These are phyloP conservation scores for Hanseniaspora mollemarum DNA, from an alignment of 805 yeast genomes.

Conservation along the genomic window DNA sequence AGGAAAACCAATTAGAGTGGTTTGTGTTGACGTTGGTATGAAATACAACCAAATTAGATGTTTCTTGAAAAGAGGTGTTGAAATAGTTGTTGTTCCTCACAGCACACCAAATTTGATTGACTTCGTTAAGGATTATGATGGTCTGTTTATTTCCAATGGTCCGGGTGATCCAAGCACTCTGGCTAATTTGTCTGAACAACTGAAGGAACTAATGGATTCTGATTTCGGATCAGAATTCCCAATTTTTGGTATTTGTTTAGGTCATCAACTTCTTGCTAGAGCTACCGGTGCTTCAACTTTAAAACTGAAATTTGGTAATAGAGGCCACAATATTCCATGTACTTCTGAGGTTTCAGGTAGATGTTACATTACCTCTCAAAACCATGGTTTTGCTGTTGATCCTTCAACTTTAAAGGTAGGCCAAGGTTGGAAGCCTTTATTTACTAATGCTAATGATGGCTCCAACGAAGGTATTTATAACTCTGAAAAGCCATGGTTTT, in stretches of 20 bases:
- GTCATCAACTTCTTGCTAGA: slow-evolving; percentile 92
- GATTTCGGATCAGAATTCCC: slow-evolving; percentile 40
- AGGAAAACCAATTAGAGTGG: slow-evolving; percentile 68
- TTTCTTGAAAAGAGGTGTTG: slow-evolving; percentile 91
- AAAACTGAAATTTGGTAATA: slow-evolving; percentile 93
- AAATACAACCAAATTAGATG: slow-evolving; percentile 96
- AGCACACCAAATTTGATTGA: slow-evolving; percentile 73
- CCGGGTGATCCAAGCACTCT: slow-evolving; percentile 97
- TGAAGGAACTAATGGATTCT: slow-evolving; percentile 46
- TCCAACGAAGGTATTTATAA: slow-evolving; percentile 98
- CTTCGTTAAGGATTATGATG: slow-evolving; percentile 53
- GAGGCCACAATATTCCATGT: slow-evolving; percentile 98
- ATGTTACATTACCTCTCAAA: slow-evolving; percentile 97
- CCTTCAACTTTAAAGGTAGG: slow-evolving; percentile 45
- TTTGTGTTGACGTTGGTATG: slow-evolving; percentile 96
- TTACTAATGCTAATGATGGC: slow-evolving; percentile 91
- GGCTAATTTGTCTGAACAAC: slow-evolving; percentile 50
- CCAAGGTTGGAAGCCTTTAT: slow-evolving; percentile 82
- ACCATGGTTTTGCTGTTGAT: slow-evolving; percentile 97
- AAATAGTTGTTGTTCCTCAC: slow-evolving; percentile 91
- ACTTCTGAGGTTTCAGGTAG: slow-evolving; percentile 81
- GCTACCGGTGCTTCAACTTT: slow-evolving; percentile 89
- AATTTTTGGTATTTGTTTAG: slow-evolving; percentile 93
- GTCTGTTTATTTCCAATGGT: slow-evolving; percentile 92
- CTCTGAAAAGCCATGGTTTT: slow-evolving; percentile 75